Evolutionary conservation across 352 stramenopile species (phyloP).

Genomic region (Pythium aquatile): DNA sequence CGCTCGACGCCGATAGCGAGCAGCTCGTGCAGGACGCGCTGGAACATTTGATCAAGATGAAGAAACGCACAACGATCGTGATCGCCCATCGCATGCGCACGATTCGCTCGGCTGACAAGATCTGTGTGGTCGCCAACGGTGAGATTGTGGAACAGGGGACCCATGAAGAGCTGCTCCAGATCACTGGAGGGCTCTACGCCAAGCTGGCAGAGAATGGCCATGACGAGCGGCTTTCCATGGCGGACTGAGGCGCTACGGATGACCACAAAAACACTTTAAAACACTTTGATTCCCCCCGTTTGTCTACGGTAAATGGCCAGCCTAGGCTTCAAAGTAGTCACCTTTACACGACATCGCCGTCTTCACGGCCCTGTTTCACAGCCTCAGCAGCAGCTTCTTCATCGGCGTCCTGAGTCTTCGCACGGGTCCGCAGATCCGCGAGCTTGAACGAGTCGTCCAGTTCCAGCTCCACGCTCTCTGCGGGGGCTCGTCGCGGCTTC

Average conservation of each 20-base stretch:
- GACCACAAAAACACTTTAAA: neutral
- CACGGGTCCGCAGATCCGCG: conserved; percentile 14
- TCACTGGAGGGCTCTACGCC: conserved; percentile 22
- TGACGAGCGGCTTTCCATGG: conserved; percentile 19
- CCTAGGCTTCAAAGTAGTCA: neutral
- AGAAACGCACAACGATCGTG: conserved; percentile 86
- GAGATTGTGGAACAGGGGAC: conserved; percentile 90
- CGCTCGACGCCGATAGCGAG: conserved; percentile 83
- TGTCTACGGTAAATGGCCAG: neutral
- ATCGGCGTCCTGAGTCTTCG: neutral
- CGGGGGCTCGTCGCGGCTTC: conserved; percentile 9
- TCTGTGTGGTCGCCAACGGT: conserved; percentile 93
- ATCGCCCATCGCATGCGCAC: conserved; percentile 94
- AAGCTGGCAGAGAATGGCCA: conserved; percentile 22
- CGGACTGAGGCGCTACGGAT: neutral
- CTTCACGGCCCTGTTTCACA: neutral
- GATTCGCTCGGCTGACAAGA: conserved; percentile 92
- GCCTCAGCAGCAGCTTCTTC: neutral
- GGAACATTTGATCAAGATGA: conserved; percentile 51
- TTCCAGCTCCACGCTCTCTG: conserved; percentile 18
- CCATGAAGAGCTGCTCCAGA: conserved; percentile 84
- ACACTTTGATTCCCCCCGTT: neutral
- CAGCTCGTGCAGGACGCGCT: conserved; percentile 83
- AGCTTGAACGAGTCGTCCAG: conserved; percentile 25
- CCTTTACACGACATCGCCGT: conserved; percentile 18